Conservation (phyloP, 306 rosid genomes). For the Pyrus betulifolia region DNA sequence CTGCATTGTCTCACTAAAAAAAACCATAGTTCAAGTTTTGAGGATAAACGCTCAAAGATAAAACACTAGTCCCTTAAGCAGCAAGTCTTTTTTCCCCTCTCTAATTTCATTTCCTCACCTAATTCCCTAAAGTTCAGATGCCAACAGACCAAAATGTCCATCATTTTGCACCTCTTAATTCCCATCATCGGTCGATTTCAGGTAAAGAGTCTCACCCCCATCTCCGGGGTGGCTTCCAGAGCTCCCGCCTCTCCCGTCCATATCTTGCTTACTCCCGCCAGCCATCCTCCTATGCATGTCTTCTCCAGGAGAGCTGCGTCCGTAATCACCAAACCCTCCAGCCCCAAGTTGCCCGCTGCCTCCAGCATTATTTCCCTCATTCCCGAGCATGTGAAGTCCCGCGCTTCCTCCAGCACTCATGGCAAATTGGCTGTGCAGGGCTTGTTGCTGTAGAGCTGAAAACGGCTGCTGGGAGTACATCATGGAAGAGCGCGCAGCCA, state of each 20-base stretch:
- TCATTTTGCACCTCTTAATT: slow-evolving; percentile 31
- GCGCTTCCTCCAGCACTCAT: slow-evolving; percentile 51
- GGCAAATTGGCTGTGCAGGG: slow-evolving; percentile 69
- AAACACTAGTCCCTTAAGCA: slow-evolving; percentile 18
- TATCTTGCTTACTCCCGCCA: slow-evolving; percentile 73
- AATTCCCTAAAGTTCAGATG: slow-evolving; percentile 20
- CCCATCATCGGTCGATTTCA: slow-evolving; percentile 60
- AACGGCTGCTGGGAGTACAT: slow-evolving; percentile 74
- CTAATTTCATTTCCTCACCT: slow-evolving; percentile 13
- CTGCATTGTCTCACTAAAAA: slow-evolving; percentile 22
- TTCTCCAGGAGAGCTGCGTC: slow-evolving; percentile 47
- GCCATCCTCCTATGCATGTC: slow-evolving; percentile 60
- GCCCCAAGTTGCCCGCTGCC: slow-evolving; percentile 41
- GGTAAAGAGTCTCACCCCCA: slow-evolving; percentile 76
- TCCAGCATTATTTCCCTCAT: slow-evolving; percentile 51
- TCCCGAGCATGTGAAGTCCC: slow-evolving; percentile 76
- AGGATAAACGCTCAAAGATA: slow-evolving; percentile 18
- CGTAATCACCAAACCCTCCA: slow-evolving; percentile 67
- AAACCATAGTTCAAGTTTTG: slow-evolving; percentile 16
- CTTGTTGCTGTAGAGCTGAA: slow-evolving; percentile 77
- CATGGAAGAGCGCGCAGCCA: slow-evolving; percentile 90
- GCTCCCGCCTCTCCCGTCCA: slow-evolving; percentile 60
- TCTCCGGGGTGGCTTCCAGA: slow-evolving; percentile 57
- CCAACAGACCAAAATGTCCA: slow-evolving; percentile 13
- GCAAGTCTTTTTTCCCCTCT: background rate